Base-by-base conservation (phyloP, 768 basidiomycete species). In the Amanita thiersii region DNA sequence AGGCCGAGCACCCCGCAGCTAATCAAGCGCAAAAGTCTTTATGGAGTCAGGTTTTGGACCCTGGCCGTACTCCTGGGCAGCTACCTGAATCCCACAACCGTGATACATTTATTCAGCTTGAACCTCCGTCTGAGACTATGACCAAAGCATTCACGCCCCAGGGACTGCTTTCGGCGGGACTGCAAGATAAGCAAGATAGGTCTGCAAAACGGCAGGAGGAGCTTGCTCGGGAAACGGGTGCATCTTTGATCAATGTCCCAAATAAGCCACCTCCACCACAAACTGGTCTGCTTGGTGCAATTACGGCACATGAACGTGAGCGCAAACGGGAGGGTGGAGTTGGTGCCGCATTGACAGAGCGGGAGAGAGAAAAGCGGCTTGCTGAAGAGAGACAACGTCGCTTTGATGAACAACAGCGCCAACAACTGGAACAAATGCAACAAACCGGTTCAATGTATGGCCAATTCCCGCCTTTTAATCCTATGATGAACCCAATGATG, bases 161-260 rank as follows among this genome's bases (percentile, higher is more conserved):
- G 47, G 96, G 96, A 5, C 65, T 99, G 11, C 77, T 99, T 29
- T 92, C 91, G 44, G 90, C 91, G 40, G 96, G 96, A 26, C 70
- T 98, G 50, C 89, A 94, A 55, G 93, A 97, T 58, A 90, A 90
- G 58, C 83, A 93, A 58, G 92, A 96, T 56, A 79, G 94, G 25
- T 96, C 92, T 21, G 96, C 96, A 2, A 93, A 93, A 60, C 75
- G 84, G 39, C 91, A 97, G 54, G 94, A 99, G 58, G 89, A 96
- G 58, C 63, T 88, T 8, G 96, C 96, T 7, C 73, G 93, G 25
- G 93, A 96, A 63, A 81, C 73, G 5, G 96, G 96, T 20, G 86
- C 79, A 11, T 90, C 91, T 3, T 73, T 98, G 40, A 81, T 98
- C 66, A 93, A 94, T 57, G 89, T 99, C n/a, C 90, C 89, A 3